Evolutionary conservation across 2,329 filamentous ascomycete genomes (phyloP).

Genomic region (Seiridium unicorne): DNA sequence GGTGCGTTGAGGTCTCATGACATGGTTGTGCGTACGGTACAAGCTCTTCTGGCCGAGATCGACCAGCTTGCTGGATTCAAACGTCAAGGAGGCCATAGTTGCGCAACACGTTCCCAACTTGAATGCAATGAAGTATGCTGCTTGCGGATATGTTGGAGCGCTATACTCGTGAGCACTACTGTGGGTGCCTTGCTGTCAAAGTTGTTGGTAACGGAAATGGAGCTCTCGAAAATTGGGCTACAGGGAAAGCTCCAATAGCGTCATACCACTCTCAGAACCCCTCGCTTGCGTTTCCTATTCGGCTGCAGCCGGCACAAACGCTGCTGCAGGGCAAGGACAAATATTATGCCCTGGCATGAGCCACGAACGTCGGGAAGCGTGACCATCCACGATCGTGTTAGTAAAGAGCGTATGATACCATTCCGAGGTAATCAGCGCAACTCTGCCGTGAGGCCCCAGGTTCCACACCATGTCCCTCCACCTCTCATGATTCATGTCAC

Average conservation of each 20-base stretch:
- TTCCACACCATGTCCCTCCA: too few relatives aligned
- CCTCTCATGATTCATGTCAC: too few relatives aligned
- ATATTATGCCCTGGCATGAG: too few relatives aligned
- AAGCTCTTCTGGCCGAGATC: constrained; percentile 68
- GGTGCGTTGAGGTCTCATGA: too few relatives aligned
- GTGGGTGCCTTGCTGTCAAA: not conserved
- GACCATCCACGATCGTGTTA: too few relatives aligned
- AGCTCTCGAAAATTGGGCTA: not conserved
- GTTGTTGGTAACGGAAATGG: not conserved
- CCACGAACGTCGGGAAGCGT: too few relatives aligned
- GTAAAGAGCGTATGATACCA: too few relatives aligned
- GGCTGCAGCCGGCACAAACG: not conserved
- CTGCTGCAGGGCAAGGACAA: not conserved
- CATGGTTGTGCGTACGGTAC: constrained; percentile 48
- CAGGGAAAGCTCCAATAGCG: constrained; percentile 1
- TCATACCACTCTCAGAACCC: not conserved
- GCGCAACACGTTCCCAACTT: not conserved
- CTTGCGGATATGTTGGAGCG: not conserved
- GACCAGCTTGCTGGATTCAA: constrained; percentile 44
- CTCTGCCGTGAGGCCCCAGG: too few relatives aligned
- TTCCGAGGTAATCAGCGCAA: too few relatives aligned
- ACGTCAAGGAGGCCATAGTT: constrained; percentile 36
- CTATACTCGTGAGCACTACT: too few relatives aligned
- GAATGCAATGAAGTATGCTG: not conserved
- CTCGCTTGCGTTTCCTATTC: constrained; percentile 2